Evolutionary conservation across 495 filamentous ascomycete species (phyloP).

Genomic region (Xanthoparmelia taractica): DNA sequence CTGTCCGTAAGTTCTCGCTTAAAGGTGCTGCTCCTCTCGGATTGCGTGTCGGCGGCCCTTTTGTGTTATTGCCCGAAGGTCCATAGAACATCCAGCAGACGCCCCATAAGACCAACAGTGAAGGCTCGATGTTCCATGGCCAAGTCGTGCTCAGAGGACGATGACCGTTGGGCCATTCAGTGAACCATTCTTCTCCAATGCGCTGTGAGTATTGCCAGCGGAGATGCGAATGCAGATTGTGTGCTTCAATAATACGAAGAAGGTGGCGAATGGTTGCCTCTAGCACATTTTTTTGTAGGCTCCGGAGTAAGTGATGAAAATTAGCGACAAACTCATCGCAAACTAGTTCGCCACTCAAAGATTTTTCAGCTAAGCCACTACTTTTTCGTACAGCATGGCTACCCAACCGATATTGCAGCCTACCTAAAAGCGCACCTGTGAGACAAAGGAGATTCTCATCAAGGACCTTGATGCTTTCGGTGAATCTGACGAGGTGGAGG

Average conservation of each 20-base stretch:
- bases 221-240: conserved; percentile 23
- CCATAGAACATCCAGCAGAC: conserved; percentile 51
- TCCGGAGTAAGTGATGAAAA: conserved; percentile 24
- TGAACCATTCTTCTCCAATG: conserved; percentile 26
- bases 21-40: conserved; percentile 2
- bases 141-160: conserved; percentile 44
- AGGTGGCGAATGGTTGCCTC: conserved; percentile 19
- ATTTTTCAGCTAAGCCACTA: neutral
- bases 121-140: conserved; percentile 46
- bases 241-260: conserved; percentile 15
- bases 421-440: conserved; percentile 17
- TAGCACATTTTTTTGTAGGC: conserved; percentile 21
- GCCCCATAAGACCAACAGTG: conserved; percentile 47
- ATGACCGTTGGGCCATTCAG: conserved; percentile 32
- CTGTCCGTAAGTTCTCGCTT: conserved; percentile 14
- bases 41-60: conserved; percentile 6
- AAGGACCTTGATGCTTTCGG: conserved; percentile 13
- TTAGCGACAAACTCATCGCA: conserved; percentile 24
- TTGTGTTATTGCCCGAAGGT: conserved; percentile 5
- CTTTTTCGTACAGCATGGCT: neutral
- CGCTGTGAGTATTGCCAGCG: conserved; percentile 24
- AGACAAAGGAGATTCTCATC: conserved; percentile 17
- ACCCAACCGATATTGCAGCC: conserved; percentile 12
- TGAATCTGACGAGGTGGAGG: conserved; percentile 1
- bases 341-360: conserved; percentile 6